Base-by-base conservation (phyloP, 2,329 filamentous ascomycete genomes). In the Hawksworthiomyces lignivorus region DNA sequence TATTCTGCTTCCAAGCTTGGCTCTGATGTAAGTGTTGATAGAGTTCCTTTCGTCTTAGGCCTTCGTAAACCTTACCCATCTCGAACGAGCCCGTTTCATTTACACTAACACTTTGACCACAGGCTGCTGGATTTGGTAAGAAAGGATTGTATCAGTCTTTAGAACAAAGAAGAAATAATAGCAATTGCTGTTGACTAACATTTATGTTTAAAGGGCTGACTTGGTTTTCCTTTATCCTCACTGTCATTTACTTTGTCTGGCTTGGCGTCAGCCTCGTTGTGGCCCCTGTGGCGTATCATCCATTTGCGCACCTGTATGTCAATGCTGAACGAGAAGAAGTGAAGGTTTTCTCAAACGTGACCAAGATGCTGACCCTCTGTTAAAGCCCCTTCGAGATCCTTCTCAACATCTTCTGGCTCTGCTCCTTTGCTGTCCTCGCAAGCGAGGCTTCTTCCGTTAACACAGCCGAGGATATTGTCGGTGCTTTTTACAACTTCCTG, bases 141-240 rank as follows among this genome's bases (percentile, higher is more conserved):
- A 36, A 22, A 28, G n/a, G 10, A 27, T 14, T 26, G n/a, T n/a
- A n/a, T n/a, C n/a, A n/a, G n/a, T n/a, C n/a, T n/a, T n/a, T n/a
- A n/a, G n/a, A n/a, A n/a, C n/a, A n/a, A n/a, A n/a, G n/a, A n/a
- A n/a, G n/a, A n/a, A n/a, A n/a, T n/a, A n/a, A n/a, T n/a, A n/a
- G n/a, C n/a, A n/a, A 30, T 6, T 6, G 9, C n/a, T 10, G n/a
- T n/a, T 30, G 28, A 30, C 28, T 30, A 6, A 11, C 28, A n/a
- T n/a, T n/a, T n/a, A n/a, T n/a, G n/a, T n/a, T n/a, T 4, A 7
- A 22, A 46, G 44, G 44, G 9, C 26, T 49, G 18, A 45, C 47
- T 3, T 49, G 47, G 47, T 52, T 52, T 43, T 39, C 49, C 20
- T 51, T 52, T n/a, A 47, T 47, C 38, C 35, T 43, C 19, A 52